These are phyloP conservation scores for Colletotrichum liriopes DNA, from an alignment of 2,329 filamentous ascomycete genomes.

Conservation along the genomic window DNA sequence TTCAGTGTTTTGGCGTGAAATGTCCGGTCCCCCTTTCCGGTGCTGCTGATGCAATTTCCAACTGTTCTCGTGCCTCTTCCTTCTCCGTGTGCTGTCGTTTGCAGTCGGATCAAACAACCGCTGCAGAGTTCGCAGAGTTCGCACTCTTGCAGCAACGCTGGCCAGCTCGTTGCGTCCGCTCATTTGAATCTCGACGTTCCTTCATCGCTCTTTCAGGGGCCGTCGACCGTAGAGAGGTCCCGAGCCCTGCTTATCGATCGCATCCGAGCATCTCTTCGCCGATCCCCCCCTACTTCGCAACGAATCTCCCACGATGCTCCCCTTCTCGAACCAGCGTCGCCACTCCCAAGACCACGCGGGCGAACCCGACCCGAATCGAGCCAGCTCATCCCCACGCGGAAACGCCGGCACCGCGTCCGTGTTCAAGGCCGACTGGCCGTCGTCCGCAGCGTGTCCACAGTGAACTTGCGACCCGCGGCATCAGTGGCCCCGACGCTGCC, in stretches of 20 bases:
- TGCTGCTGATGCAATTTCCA: neutral
- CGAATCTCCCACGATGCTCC: neutral
- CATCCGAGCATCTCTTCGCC: neutral
- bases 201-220: neutral
- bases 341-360: conserved; percentile 41
- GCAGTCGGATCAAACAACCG: neutral
- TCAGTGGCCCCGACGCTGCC: conserved; percentile 28
- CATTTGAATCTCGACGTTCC: neutral
- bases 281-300: neutral
- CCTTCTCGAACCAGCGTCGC: conserved; percentile 29
- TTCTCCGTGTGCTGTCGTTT: neutral
- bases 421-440: conserved; percentile 56
- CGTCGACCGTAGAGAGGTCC: neutral
- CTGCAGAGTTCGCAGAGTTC: neutral
- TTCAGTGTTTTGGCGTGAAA: no score
- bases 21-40: neutral
- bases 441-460: conserved; percentile 54
- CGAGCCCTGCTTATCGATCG: neutral
- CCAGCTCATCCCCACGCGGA: conserved; percentile 49
- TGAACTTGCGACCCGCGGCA: conserved; percentile 44
- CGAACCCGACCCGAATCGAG: conserved; percentile 51
- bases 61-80: neutral
- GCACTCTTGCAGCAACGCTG: conserved; percentile 4
- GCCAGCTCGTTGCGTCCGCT: conserved; percentile 29
- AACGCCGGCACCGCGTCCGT: conserved; percentile 53